Conservation (phyloP, 2,329 filamentous ascomycete species). For the Chaetoscypha palmicola region DNA sequence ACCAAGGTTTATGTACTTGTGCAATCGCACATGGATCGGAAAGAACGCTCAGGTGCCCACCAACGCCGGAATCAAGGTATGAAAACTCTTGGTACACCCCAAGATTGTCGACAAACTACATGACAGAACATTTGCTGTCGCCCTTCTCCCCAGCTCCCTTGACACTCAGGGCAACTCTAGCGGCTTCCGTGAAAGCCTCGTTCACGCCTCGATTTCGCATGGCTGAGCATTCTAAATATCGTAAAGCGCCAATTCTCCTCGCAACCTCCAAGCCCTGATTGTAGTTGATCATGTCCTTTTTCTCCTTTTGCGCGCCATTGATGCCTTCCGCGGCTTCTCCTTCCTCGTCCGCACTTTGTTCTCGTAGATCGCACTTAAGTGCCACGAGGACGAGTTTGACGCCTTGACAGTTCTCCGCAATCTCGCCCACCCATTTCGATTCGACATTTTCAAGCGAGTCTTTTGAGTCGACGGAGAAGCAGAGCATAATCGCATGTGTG, state of each 20-base stretch:
- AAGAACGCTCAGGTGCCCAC: constrained; percentile 8
- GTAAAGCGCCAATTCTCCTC: constrained; percentile 80
- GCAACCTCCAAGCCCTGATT: constrained; percentile 88
- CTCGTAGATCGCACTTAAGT: constrained; percentile 91
- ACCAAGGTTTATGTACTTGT: constrained; percentile 15
- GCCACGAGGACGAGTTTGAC: constrained; percentile 94
- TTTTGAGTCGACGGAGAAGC: constrained; percentile 93
- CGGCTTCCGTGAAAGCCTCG: constrained; percentile 96
- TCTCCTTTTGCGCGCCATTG: constrained; percentile 44
- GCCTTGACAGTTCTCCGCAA: constrained; percentile 92
- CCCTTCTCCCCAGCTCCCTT: constrained; percentile 53
- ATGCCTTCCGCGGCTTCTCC: constrained; percentile 34
- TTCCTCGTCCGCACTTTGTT: constrained; percentile 61
- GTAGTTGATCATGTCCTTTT: constrained; percentile 76
- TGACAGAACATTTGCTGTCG: constrained; percentile 52
- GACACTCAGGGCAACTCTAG: constrained; percentile 78
- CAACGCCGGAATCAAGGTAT: constrained; percentile 12
- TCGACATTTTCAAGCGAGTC: constrained; percentile 98
- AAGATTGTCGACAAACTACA: constrained; percentile 40
- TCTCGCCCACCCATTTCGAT: constrained; percentile 97
- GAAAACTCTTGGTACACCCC: constrained; percentile 3
- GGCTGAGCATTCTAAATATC: constrained; percentile 96
- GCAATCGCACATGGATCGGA: constrained; percentile 1
- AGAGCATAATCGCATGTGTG: constrained; percentile 97
- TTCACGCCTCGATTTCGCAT: constrained; percentile 98